Percentiles rank a stretch among this genome's conserved stretches.
These are phyloP conservation scores for Penicillium janthinellum DNA, from an alignment of 2,329 filamentous ascomycete species.

Conservation along the genomic window DNA sequence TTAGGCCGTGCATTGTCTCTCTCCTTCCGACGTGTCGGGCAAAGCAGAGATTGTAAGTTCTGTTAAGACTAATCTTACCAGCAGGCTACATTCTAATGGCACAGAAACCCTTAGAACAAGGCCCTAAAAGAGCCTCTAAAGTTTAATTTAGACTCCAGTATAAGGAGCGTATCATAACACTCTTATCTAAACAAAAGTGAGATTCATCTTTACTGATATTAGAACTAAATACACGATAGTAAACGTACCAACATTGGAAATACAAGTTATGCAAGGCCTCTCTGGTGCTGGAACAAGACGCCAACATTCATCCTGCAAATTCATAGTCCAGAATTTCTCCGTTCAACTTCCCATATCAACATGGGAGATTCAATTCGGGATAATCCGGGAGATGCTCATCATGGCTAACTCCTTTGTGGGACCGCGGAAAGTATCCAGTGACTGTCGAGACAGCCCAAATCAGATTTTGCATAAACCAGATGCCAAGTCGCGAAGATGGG, in stretches of 20 bases:
- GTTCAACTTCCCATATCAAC: neutral
- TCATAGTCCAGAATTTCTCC: neutral
- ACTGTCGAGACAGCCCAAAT: constrained; percentile 2
- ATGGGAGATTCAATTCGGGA: neutral
- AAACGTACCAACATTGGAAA: neutral
- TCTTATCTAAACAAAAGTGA: too few species aligned
- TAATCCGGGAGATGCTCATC: neutral
- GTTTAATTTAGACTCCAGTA: too few species aligned
- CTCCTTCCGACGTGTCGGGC: too few species aligned
- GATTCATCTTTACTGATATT: neutral
- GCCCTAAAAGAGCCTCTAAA: too few species aligned
- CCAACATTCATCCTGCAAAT: neutral
- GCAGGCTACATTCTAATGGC: too few species aligned
- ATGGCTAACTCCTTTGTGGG: neutral
- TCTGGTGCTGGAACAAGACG: neutral
- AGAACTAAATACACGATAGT: neutral
- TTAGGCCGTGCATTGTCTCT: too few species aligned
- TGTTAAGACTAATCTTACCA: too few species aligned
- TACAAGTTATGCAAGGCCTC: neutral
- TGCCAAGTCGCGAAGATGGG: constrained; percentile 1
- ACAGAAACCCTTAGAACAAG: too few species aligned
- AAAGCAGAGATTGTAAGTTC: too few species aligned
- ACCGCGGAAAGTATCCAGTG: neutral
- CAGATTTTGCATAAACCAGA: constrained; percentile 1
- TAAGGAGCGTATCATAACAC: too few species aligned